phyloP scores from a whole-genome alignment of 2,329 filamentous ascomycete species.

The Fusarium coicis region DNA sequence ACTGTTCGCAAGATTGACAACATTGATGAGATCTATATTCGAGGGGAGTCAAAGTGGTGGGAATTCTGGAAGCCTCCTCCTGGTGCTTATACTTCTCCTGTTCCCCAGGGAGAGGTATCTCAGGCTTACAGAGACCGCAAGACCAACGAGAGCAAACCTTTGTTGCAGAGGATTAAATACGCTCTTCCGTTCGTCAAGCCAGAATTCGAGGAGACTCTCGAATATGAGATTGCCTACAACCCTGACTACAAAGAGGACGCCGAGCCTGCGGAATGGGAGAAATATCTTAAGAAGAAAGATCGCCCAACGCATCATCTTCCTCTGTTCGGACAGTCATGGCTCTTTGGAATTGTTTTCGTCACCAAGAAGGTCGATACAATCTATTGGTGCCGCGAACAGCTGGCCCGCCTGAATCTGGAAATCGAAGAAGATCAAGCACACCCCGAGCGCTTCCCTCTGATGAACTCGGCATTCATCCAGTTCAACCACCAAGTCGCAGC shows the following conservation, averaged over 20 bases:
- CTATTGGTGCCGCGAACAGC: constrained; percentile 85
- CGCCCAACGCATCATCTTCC: constrained; percentile 86
- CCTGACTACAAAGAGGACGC: constrained; percentile 66
- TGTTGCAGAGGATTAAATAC: constrained; percentile 62
- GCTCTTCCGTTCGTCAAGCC: constrained; percentile 58
- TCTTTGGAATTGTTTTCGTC: constrained; percentile 76
- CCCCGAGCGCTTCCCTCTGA: constrained; percentile 85
- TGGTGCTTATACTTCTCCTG: constrained; percentile 69
- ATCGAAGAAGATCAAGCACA: constrained; percentile 91
- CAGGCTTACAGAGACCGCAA: no score
- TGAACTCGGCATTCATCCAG: constrained; percentile 98
- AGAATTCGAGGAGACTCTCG: constrained; percentile 51
- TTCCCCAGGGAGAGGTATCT: constrained; percentile 61
- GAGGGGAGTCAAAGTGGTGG: constrained; percentile 63
- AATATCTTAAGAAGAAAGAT: constrained; percentile 82
- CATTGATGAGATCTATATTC: accelerated
- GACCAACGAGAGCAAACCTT: constrained; percentile 38
- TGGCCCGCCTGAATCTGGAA: constrained; percentile 89
- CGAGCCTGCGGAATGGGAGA: constrained; percentile 79
- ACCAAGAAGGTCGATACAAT: constrained; percentile 96
- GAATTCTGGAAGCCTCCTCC: constrained; percentile 73
- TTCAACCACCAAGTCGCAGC: constrained; percentile 98
- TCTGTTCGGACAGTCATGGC: constrained; percentile 70
- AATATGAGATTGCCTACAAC: constrained; percentile 78
- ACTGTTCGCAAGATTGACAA: accelerated